Evolutionary conservation across 176 grass and related monocot species (phyloP).

Genomic region (Panicum miliaceum): DNA sequence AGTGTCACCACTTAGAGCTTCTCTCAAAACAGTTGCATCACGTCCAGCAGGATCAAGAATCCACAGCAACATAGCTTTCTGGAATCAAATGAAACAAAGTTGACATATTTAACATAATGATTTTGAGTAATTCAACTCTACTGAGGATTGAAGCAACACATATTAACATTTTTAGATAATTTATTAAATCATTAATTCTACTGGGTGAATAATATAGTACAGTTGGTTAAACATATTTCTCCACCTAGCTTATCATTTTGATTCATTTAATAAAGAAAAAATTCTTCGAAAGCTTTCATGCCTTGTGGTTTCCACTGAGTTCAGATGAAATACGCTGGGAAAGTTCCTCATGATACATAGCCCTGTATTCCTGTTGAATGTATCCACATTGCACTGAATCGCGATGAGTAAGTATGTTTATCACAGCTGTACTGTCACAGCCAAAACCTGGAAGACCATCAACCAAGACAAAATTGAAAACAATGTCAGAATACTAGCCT

Average conservation of each 20-base stretch:
- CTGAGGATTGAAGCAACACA: constrained; percentile 1
- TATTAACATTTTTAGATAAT: constrained; percentile 9
- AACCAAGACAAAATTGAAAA: constrained; percentile 31
- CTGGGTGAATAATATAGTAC: background rate
- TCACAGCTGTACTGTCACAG: constrained; percentile 74
- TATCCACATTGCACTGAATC: constrained; percentile 74
- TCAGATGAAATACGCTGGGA: constrained; percentile 72
- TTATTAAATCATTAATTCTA: constrained; percentile 16
- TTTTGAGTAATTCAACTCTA: constrained; percentile 41
- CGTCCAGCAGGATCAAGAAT: constrained; percentile 96
- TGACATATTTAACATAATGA: constrained; percentile 23
- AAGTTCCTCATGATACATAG: constrained; percentile 95
- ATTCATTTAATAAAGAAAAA: constrained; percentile 30
- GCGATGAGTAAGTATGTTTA: constrained; percentile 91
- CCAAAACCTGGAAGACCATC: constrained; percentile 70
- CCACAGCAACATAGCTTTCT: constrained; percentile 93
- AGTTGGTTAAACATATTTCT: constrained; percentile 14
- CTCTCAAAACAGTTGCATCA: constrained; percentile 80
- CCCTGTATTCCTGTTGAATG: constrained; percentile 96
- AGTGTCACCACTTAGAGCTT: constrained; percentile 63
- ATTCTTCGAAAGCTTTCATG: constrained; percentile 36
- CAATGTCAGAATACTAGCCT: constrained; percentile 17
- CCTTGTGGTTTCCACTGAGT: constrained; percentile 83
- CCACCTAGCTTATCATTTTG: background rate
- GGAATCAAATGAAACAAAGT: constrained; percentile 37